Evolutionary conservation across 2,329 filamentous ascomycete genomes (phyloP), one percentile per base, ranked within the genome.

Genomic region (Colletotrichum acutatum): DNA sequence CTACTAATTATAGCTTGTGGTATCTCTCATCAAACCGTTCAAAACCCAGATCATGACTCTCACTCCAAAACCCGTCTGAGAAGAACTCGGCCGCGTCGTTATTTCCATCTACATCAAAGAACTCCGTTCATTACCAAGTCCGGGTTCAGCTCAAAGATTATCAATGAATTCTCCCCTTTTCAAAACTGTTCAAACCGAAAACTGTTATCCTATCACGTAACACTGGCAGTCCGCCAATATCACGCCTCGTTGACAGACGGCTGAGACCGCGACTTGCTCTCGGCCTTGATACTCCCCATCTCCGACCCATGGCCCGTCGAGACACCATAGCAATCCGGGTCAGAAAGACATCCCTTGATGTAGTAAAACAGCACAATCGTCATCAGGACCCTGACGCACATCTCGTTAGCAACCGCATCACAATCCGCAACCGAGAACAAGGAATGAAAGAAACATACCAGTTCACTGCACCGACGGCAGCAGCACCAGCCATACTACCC

Each of bases 311-410:
- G 68, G 1, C 70, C 66, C 1, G 70, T 72, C 32, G 70, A 65
- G 6, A 69, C 67, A n/a, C 54, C 65, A 14, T 77, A 66, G 59
- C 59, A 67, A 4, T 76, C 60, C 1, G 70, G 68, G 68, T 76
- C 77, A 49, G 71, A 74, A 5, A 82, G 37, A 57, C 80, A 83
- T 28, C 80, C 81, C 30, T 76, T 77, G 75, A 82, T 78, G 77
- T 85, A 86, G 76, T 84, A 81, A 58, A 81, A 77, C 56, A 85
- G 69, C 68, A 83, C 78, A 60, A 83, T 76, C 59, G 85, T 80
- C 34, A 80, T 77, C 9, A 86, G 75, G 52, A 85, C 69, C 84
- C 83, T 84, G 52, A 12, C n/a, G 3, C 1, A 19, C 14, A 4
- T n/a, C 24, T 32, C 64, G 37, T 70, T 26, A 66, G 71, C 22